Conservation (phyloP, 768 basidiomycete species). For the Rhodotorula diobovata region DNA sequence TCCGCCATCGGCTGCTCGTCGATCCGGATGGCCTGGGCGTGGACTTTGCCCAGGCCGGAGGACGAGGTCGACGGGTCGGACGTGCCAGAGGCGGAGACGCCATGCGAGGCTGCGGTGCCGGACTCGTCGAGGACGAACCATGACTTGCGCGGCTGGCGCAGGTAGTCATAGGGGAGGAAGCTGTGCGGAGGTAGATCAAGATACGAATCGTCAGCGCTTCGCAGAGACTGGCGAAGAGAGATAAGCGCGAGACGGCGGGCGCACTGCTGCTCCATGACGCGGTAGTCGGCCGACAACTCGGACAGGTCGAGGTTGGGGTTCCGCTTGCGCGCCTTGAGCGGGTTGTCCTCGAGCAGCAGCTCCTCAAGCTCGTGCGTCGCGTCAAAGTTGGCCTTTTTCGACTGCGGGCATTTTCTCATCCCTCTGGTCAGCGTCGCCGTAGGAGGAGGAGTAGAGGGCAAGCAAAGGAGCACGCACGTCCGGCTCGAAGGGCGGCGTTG, state of each 20-base stretch:
- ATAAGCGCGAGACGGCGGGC: background rate
- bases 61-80: background rate
- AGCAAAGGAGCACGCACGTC: conserved; percentile 61
- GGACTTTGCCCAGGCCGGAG: background rate
- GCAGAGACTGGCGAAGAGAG: background rate
- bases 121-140: conserved; percentile 31
- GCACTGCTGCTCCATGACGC: conserved; percentile 97
- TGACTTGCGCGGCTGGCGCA: conserved; percentile 20
- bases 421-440: too few relatives aligned
- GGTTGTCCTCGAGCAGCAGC: conserved; percentile 90
- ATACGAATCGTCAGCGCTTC: background rate
- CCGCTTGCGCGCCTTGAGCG: conserved; percentile 85
- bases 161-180: conserved; percentile 36
- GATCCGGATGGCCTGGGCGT: conserved; percentile 23
- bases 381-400: conserved; percentile 99
- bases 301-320: conserved; percentile 85
- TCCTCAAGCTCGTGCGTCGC: conserved; percentile 98
- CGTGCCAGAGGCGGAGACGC: background rate
- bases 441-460: background rate
- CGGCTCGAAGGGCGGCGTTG: conserved; percentile 78
- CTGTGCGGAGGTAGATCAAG: background rate
- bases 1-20: conserved; percentile 33
- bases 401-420: conserved; percentile 53
- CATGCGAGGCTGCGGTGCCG: background rate
- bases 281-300: conserved; percentile 81